Evolutionary conservation across 768 basidiomycete genomes (phyloP).

Genomic region (Fistulinella prunicolor): DNA sequence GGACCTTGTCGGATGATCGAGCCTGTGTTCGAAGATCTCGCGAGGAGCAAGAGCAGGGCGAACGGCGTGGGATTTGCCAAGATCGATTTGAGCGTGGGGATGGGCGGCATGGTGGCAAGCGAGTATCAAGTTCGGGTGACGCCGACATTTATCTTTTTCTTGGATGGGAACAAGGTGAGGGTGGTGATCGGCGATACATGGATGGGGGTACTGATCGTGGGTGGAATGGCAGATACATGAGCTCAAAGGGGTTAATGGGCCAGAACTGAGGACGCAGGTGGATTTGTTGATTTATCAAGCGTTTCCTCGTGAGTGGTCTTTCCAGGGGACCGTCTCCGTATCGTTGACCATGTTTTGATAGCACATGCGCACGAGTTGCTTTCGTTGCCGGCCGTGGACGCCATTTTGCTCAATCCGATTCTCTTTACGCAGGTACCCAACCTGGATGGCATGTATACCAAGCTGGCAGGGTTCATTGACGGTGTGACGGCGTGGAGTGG

Average conservation of each 20-base stretch:
- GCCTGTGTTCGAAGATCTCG: constrained; percentile 77
- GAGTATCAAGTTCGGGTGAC: constrained; percentile 71
- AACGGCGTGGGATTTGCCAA: constrained; percentile 71
- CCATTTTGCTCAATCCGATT: constrained; percentile 70
- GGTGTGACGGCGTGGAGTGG: constrained; percentile 35
- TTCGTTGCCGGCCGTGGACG: constrained; percentile 55
- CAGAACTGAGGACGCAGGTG: constrained; percentile 69
- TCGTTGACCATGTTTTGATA: constrained; percentile 27
- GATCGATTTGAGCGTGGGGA: constrained; percentile 74
- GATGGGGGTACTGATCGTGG: not conserved
- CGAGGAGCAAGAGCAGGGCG: constrained; percentile 54
- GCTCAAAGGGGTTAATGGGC: constrained; percentile 66
- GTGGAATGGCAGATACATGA: constrained; percentile 51
- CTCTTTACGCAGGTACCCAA: constrained; percentile 71
- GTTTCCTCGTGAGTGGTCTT: constrained; percentile 64
- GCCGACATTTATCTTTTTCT: constrained; percentile 89
- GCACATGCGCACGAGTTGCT: constrained; percentile 74
- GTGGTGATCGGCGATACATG: constrained; percentile 2
- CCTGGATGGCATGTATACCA: constrained; percentile 58
- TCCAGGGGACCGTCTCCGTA: not conserved
- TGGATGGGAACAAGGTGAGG: constrained; percentile 66
- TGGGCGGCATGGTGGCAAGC: constrained; percentile 56
- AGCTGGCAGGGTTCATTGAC: constrained; percentile 64
- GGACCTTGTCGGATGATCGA: constrained; percentile 81
- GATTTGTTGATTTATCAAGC: constrained; percentile 73